Evolutionary conservation across 2,329 filamentous ascomycete genomes (phyloP).

Genomic region (Arthroderma sp.): DNA sequence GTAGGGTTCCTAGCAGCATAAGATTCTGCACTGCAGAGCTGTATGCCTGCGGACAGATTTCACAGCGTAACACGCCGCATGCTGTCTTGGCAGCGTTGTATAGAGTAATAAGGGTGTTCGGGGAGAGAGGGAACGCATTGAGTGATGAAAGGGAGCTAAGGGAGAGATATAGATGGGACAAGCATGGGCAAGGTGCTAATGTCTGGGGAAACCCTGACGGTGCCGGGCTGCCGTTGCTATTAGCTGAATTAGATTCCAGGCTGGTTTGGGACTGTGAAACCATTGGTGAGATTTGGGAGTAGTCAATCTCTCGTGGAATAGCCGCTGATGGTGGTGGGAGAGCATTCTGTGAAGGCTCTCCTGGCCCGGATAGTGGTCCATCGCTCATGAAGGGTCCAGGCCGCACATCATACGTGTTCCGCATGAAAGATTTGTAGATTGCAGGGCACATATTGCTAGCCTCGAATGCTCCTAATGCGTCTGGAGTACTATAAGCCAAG

Average conservation of each 20-base stretch:
- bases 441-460: conserved; percentile 22
- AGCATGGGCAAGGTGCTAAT: conserved; percentile 26
- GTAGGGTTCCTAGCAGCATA: conserved; percentile 35
- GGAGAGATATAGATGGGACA: conserved; percentile 34
- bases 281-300: conserved; percentile 10
- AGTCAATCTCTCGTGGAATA: conserved; percentile 10
- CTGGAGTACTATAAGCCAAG: conserved; percentile 10
- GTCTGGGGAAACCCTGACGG: not conserved
- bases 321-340: not conserved
- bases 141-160: conserved; percentile 33
- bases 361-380: conserved; percentile 11
- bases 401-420: conserved; percentile 10
- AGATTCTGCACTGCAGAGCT: conserved; percentile 35
- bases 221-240: not conserved
- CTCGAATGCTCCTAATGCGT: conserved; percentile 16
- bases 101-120: conserved; percentile 34
- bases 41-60: conserved; percentile 31
- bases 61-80: conserved; percentile 32
- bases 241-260: not conserved
- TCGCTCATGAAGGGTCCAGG: conserved; percentile 11
- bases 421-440: conserved; percentile 16
- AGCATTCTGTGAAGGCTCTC: not conserved
- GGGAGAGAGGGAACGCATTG: conserved; percentile 32
- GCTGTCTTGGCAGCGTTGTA: conserved; percentile 34
- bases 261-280: conserved; percentile 5